These are phyloP conservation scores for Blepharisma stoltei DNA, from an alignment of 73 alveolate genomes.

Conservation along the genomic window DNA sequence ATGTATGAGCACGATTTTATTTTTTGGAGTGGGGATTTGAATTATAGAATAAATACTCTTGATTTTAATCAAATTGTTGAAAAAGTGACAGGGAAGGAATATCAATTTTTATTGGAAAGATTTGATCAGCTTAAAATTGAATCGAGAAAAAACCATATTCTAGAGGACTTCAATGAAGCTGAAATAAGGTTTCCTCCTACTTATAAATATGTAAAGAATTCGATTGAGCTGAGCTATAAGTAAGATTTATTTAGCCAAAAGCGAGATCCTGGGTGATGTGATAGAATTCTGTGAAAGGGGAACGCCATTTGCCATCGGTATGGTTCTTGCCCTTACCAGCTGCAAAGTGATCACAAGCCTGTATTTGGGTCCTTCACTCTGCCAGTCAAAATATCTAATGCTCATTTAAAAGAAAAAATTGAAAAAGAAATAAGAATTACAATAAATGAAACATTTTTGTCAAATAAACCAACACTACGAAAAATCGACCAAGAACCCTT, in stretches of 20 bases:
- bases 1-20: conserved; percentile 7
- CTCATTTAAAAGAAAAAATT: too few relatives aligned
- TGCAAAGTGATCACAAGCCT: conserved; percentile 22
- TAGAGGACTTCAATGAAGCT: neutral
- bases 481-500: too few relatives aligned
- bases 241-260: too few relatives aligned
- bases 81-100: neutral
- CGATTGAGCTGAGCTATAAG: neutral
- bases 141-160: neutral
- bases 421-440: too few relatives aligned
- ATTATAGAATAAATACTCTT: neutral
- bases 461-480: too few relatives aligned
- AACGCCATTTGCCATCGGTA: neutral
- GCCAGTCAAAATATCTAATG: neutral
- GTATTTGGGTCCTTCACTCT: neutral
- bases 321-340: neutral
- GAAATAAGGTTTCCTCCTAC: conserved; percentile 12
- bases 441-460: too few relatives aligned
- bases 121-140: neutral
- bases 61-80: neutral
- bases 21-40: conserved; percentile 14
- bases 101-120: neutral
- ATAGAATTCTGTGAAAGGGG: neutral
- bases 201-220: neutral
- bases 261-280: conserved; percentile 27